Base-by-base conservation (phyloP, 1,284 basidiomycete species). In the Trichosporon asahii region DNA sequence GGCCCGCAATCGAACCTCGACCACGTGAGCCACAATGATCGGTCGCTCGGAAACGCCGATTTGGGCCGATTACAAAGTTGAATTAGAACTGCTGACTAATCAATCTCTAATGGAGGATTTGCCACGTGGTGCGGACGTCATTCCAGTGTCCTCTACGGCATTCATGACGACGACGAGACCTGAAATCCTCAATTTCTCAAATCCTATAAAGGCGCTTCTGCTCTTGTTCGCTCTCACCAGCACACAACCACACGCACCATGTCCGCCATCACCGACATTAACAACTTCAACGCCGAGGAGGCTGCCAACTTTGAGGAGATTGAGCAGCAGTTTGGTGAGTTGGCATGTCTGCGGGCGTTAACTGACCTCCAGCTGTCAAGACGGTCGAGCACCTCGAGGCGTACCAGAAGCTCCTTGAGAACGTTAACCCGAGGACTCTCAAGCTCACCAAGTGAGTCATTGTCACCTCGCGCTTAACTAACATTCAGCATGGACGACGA, bases 381-480 rank as follows among this genome's bases (percentile, higher is more conserved):
- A 94, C 94, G 40, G 95, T 98, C 71, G 94, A 97, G 81, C 94
- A 97, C 76, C 92, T 95, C 68, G 93, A 95, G 92, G 95, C 94
- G 6, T 98, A 98, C 86, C 97, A 95, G 92, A 95, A 94, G 81
- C 87, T 99, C 64, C 86, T 98, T 71, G 91, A 92, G 80, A 91
- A 90, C 78, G 88, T 98, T 68, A 83, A 87, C 55, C 94, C 95
- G 63, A 87, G 86, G 68, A 88, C 89, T 64, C 88, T 98, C 71
- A 89, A 86, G 76, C 86, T 97, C 74, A 94, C 94, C 70, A 90
- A 90, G 93, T 94, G 71, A 60, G 55, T 31, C 18, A 27, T 3
- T 23, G 18, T 5, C 27, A 12, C 18, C 25, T 31, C 7, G 55
- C 5, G 11, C 14, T 31, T 3, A n/a, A 31, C 57, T 61, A 7